Conservation (phyloP, 768 basidiomycete species). For the Daedalea quercina region DNA sequence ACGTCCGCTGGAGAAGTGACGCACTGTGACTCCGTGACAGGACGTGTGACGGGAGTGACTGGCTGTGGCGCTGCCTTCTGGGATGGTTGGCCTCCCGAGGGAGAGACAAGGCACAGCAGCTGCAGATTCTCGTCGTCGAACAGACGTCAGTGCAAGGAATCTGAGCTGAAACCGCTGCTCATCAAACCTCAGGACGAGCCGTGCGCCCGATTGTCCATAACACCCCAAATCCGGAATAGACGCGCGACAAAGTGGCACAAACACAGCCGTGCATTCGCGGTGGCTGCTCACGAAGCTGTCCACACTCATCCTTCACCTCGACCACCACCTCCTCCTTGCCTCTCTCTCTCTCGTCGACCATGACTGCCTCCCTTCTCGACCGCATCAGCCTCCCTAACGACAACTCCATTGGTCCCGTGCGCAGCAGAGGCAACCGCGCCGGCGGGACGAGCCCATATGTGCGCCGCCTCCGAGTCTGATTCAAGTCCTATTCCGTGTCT, state of each 20-base stretch:
- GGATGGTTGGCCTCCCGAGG: no score
- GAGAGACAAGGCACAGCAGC: no score
- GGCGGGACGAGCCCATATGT: constrained; percentile 17
- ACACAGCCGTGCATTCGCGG: no score
- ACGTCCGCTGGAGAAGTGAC: neutral
- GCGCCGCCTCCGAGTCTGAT: constrained; percentile 8
- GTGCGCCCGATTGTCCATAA: no score
- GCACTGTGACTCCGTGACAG: neutral
- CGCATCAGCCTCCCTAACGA: constrained; percentile 30
- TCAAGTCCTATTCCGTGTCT: neutral
- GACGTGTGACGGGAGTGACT: neutral
- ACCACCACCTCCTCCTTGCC: neutral
- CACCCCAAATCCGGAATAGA: no score
- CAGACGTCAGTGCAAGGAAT: no score
- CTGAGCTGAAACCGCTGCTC: no score
- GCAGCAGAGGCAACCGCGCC: constrained; percentile 14
- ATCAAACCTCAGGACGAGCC: no score
- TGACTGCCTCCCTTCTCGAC: constrained; percentile 45
- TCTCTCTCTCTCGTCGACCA: neutral
- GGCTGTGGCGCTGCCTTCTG: neutral
- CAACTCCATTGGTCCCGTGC: constrained; percentile 15
- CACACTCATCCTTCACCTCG: neutral
- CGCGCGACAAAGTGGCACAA: no score
- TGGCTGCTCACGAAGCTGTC: no score
- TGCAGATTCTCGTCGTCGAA: no score